Evolutionary conservation across 352 stramenopile species (phyloP), one percentile per base, ranked within the genome.

Genomic region (Phytopythium kandeliae): DNA sequence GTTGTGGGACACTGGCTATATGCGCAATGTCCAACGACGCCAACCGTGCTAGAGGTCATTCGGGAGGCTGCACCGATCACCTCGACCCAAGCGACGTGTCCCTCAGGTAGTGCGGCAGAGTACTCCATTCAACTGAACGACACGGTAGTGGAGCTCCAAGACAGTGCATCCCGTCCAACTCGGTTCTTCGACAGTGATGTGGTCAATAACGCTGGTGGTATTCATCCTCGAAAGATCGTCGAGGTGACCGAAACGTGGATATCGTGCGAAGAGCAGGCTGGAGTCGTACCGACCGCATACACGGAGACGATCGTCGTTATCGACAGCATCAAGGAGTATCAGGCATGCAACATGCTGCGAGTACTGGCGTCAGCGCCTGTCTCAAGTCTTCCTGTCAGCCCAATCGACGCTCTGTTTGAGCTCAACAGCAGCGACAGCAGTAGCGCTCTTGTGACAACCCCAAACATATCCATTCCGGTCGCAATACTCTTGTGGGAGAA

Each of bases 1-100:
- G 73, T 89, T 6, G 46, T 86, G 0, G 72, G 80, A 0, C 77
- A 89, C 50, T 91, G 80, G 80, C 30, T 86, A 19, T 57, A 85
- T 33, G 73, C 72, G 8, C 63, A 69, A 1, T 91, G 80, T 25
- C 59, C 66, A 2, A 86, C 65, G 0, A 63, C 54, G 0, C 59
- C 78, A 2, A 41, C 21, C n/a, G 48, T 54, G 2, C 6, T 69
- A 5, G 45, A 30, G 9, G 33, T 70, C 21, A 31, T 69, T 4
- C 49, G 51, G 7, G 52, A 62, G 25, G 25, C 60, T 1, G 13
- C 57, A 17, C 49, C 59, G 1, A 40, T 65, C 11, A 59, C 58
- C 0, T 67, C 55, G 0, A 55, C 53, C 5, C 45, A 51, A 25
- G 28, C 58, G 24, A 69, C 54, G n/a, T 87, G 73, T 24, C 58